Evolutionary conservation across 352 stramenopile species (phyloP).

Genomic region (Phytophthora pseudosyringae): DNA sequence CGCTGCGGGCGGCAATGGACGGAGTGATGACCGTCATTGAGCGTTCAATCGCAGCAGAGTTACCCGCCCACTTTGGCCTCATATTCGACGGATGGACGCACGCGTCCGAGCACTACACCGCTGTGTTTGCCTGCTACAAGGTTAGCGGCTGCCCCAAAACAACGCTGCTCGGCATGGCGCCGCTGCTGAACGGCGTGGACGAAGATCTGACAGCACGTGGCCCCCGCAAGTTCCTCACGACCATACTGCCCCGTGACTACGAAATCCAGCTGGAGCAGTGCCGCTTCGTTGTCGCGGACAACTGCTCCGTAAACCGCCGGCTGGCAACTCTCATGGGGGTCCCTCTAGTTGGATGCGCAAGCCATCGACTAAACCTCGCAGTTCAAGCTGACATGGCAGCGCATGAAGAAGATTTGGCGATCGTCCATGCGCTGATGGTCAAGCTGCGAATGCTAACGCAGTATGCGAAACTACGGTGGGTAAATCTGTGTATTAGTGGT

Average conservation of each 20-base stretch:
- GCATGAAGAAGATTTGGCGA: constrained; percentile 13
- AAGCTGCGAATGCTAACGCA: constrained; percentile 12
- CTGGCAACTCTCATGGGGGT: too few relatives aligned
- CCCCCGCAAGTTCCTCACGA: constrained; percentile 2
- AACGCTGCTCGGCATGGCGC: background rate
- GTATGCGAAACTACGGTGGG: constrained; percentile 8
- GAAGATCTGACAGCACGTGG: background rate
- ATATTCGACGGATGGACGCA: constrained; percentile 11
- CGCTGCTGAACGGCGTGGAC: background rate
- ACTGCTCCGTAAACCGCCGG: background rate
- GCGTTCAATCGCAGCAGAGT: constrained; percentile 2
- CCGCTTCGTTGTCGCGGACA: constrained; percentile 10
- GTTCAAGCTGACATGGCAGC: background rate
- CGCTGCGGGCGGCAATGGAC: too few relatives aligned
- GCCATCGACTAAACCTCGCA: constrained; percentile 3
- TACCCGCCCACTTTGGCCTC: constrained; percentile 2
- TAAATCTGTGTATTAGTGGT: background rate
- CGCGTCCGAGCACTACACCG: constrained; percentile 4
- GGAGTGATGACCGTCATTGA: constrained; percentile 8
- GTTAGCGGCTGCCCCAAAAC: too few relatives aligned
- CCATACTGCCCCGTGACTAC: constrained; percentile 2
- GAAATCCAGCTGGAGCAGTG: constrained; percentile 1
- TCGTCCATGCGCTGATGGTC: constrained; percentile 3
- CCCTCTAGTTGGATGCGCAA: constrained; percentile 2
- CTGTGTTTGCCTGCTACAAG: background rate